A percentile compares a stretch with the other conserved stretches of the same genome.
Conservation (phyloP, 805 yeast genomes). For the Wickerhamiella vanderwaltii region DNA sequence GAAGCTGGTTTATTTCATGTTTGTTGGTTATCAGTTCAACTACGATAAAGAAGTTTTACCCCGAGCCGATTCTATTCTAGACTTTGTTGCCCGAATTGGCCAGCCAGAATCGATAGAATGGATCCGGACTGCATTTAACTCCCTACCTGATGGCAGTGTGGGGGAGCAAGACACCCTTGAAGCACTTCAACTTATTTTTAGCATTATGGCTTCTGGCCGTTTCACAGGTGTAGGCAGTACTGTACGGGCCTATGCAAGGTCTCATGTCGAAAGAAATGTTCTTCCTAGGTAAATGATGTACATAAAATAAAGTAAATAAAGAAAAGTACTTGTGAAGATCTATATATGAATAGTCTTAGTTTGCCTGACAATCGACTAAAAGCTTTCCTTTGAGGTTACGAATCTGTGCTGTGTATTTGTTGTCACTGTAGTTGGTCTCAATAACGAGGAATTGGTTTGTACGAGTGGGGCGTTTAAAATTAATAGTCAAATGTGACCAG, state of each 20-base stretch:
- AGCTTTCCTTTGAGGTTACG: slow-evolving; percentile 41
- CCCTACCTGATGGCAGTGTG: slow-evolving; percentile 52
- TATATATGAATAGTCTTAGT: neutral
- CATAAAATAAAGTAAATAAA: slow-evolving; percentile 4
- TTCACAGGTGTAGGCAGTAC: slow-evolving; percentile 60
- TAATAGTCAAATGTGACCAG: slow-evolving; percentile 26
- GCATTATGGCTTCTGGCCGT: slow-evolving; percentile 42
- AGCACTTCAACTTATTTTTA: slow-evolving; percentile 31
- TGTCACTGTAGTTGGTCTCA: slow-evolving; percentile 32
- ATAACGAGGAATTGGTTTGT: slow-evolving; percentile 68
- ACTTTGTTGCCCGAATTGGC: slow-evolving; percentile 24
- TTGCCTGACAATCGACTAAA: slow-evolving; percentile 32
- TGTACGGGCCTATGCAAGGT: slow-evolving; percentile 54
- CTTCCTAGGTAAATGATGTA: slow-evolving; percentile 14
- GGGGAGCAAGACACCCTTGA: slow-evolving; percentile 56
- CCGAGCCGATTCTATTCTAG: slow-evolving; percentile 17
- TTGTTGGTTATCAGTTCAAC: slow-evolving; percentile 59
- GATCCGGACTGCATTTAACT: slow-evolving; percentile 44
- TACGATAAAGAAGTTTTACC: slow-evolving; percentile 32
- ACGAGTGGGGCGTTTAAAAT: slow-evolving; percentile 59
- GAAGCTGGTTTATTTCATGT: slow-evolving; percentile 42
- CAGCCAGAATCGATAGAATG: slow-evolving; percentile 42
- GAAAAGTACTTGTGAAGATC: neutral
- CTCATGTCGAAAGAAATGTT: slow-evolving; percentile 20
- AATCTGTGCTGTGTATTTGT: slow-evolving; percentile 41